Percentiles rank a stretch among this genome's conserved stretches.
Evolutionary conservation across 352 stramenopile genomes (phyloP).

Genomic region (Thraustochytrium sp.): DNA sequence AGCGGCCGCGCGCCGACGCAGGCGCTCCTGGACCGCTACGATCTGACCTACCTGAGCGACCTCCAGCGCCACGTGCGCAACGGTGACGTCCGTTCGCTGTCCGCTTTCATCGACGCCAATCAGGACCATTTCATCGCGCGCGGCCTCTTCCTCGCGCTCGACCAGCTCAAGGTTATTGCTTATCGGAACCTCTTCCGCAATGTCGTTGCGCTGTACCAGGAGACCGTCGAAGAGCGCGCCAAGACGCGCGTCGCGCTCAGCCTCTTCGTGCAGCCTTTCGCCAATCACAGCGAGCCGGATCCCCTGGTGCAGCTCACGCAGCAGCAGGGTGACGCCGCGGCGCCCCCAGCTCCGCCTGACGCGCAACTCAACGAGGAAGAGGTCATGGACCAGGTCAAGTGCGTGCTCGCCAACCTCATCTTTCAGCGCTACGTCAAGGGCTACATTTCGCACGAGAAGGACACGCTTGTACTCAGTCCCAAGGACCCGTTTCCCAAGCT

Average conservation of each 20-base stretch:
- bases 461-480: conserved; percentile 17
- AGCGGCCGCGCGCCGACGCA: not conserved
- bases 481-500: conserved; percentile 28
- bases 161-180: conserved; percentile 42
- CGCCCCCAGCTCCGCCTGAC: too few species aligned
- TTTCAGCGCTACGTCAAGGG: conserved; percentile 4
- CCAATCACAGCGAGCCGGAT: conserved; percentile 3
- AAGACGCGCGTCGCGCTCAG: conserved; percentile 7
- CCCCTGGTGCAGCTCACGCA: not conserved
- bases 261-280: conserved; percentile 7
- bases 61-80: not conserved
- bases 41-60: not conserved
- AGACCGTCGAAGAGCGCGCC: not conserved
- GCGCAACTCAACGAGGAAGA: too few species aligned
- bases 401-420: conserved; percentile 41
- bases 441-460: conserved; percentile 41
- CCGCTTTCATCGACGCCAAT: conserved; percentile 16
- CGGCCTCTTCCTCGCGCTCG: conserved; percentile 19
- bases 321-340: not conserved
- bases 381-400: conserved; percentile 38
- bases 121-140: conserved; percentile 12
- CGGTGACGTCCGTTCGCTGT: conserved; percentile 20
- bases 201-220: conserved; percentile 25
- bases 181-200: conserved; percentile 42
- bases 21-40: not conserved